Percentiles rank a stretch among this genome's conserved stretches.
Conservation (phyloP, 2,329 filamentous ascomycete genomes). For the Plectosphaerella sp. region DNA sequence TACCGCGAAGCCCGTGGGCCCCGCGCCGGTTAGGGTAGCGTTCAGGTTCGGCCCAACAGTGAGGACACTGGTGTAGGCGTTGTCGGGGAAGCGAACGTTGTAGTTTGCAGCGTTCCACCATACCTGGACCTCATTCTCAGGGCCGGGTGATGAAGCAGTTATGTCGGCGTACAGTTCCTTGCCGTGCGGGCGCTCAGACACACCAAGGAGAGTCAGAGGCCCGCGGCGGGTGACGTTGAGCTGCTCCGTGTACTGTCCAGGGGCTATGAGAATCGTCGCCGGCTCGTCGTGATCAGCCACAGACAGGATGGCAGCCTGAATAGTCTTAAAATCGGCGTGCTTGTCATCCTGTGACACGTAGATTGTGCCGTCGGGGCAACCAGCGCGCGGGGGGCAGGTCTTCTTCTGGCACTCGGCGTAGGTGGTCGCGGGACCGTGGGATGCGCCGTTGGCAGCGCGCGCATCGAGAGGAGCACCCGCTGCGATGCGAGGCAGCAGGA, state of each 20-base stretch:
- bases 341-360: conserved; percentile 31
- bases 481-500: conserved; percentile 1
- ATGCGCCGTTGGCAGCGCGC: background rate
- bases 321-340: conserved; percentile 29
- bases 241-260: conserved; percentile 59
- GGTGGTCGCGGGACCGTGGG: conserved; percentile 18
- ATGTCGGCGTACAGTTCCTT: conserved; percentile 32
- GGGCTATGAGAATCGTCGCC: conserved; percentile 53
- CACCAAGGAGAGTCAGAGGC: conserved; percentile 58
- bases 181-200: conserved; percentile 36
- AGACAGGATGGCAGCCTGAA: conserved; percentile 35
- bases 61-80: conserved; percentile 57
- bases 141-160: conserved; percentile 29
- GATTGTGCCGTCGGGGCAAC: conserved; percentile 34
- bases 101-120: conserved; percentile 54
- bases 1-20: conserved; percentile 57
- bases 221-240: conserved; percentile 60
- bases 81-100: conserved; percentile 44
- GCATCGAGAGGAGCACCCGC: background rate
- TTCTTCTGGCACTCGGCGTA: conserved; percentile 25
- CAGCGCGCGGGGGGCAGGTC: conserved; percentile 25
- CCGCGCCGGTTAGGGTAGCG: conserved; percentile 56
- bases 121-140: conserved; percentile 46
- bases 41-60: conserved; percentile 62
- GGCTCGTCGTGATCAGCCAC: conserved; percentile 34